Evolutionary conservation across 176 grass and related monocot species (phyloP), one percentile per base, ranked within the genome.

Genomic region (Oryza nivara): DNA sequence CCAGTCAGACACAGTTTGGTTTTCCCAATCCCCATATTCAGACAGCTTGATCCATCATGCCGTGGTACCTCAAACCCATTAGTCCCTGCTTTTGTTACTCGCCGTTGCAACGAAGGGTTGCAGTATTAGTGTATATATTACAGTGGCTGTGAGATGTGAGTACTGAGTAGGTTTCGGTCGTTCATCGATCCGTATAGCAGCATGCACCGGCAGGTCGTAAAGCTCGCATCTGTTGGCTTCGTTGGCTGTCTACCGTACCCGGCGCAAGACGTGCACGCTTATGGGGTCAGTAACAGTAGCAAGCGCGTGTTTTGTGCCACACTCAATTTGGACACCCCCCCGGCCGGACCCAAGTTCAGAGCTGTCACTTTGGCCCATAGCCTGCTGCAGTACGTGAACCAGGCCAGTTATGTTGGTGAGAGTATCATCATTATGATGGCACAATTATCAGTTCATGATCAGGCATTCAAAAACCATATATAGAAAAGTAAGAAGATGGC

Each of bases 311-410:
- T 32, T 48, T 51, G 81, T 49, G 23, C 41, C 61, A 45, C 52
- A 61, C 9, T 79, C 26, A 20, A 26, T 30, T 80, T 28, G 49
- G 13, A 54, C 85, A 54, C 54, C 56, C 85, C 16, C 2, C 30
- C 30, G 30, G 30, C 30, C 30, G 68, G 60, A 5, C 63, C 77
- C 60, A 68, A 32, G 11, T 22, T 60, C 20, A 32, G 70, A 32
- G 70, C 48, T 68, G 63, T 68, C 85, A n/a, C 46, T 80, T 74
- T 45, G 85, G 77, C 25, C 61, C 77, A 77, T 60, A 22, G 44
- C 9, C 23, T 58, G 49, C 12, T 56, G 54, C 54, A 5, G 16
- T 54, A 19, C 52, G 16, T 20, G 17, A 56, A 58, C 54, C 19
- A n/a, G 17, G 54, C 54, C 54, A 20, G 54, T 20, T 58, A n/a